Evolutionary conservation across 1,139 yeast genomes (phyloP).

Genomic region (Wickerhamiella infanticola): DNA sequence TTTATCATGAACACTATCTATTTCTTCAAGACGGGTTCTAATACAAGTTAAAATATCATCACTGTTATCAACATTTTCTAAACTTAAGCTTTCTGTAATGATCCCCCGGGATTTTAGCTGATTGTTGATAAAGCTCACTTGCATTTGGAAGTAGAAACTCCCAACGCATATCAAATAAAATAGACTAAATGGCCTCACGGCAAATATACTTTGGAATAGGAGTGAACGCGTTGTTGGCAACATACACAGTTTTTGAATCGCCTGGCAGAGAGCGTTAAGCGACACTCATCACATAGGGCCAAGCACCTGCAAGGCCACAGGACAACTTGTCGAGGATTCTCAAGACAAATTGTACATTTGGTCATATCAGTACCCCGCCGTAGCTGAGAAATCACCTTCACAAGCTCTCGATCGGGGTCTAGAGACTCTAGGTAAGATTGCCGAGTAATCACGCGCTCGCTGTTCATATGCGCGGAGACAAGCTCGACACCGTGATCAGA

Average conservation of each 20-base stretch:
- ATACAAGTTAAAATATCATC: too few species aligned
- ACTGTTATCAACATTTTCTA: too few species aligned
- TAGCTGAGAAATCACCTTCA: not conserved
- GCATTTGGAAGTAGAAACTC: too few species aligned
- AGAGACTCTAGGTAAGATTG: not conserved
- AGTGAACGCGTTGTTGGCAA: slow-evolving; percentile 57
- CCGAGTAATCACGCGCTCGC: not conserved
- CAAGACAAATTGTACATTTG: slow-evolving; percentile 68
- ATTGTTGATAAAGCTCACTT: not conserved
- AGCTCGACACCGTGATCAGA: not conserved
- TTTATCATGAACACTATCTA: too few species aligned
- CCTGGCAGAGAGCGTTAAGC: slow-evolving; percentile 57
- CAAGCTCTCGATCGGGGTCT: not conserved
- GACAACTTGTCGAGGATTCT: slow-evolving; percentile 55
- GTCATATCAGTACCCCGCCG: not conserved
- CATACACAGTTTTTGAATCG: slow-evolving; percentile 75
- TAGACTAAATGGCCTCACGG: slow-evolving; percentile 15
- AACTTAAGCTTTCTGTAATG: not conserved
- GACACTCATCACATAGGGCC: slow-evolving; percentile 73
- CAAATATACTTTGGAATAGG: slow-evolving; percentile 27
- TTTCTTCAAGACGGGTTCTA: too few species aligned
- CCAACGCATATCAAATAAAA: too few species aligned
- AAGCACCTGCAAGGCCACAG: slow-evolving; percentile 91
- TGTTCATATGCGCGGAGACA: not conserved
- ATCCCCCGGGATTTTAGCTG: not conserved